Evolutionary conservation across 768 basidiomycete species (phyloP), one percentile per base, ranked within the genome.

Genomic region (Amanita pseudoporphyria): DNA sequence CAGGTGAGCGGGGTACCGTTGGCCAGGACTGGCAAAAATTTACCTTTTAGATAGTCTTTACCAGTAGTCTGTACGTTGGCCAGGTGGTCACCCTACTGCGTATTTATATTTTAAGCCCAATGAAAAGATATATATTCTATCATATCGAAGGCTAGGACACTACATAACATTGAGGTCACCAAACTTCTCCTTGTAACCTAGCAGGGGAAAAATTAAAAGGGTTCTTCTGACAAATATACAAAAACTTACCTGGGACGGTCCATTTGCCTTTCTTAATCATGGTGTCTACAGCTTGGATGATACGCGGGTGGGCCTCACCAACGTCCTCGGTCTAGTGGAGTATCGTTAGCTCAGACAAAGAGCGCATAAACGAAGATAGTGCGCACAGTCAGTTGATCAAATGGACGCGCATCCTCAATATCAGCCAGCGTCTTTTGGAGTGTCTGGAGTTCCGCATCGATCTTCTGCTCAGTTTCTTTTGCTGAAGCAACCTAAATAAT

Each of bases 191-290:
- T 88, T 84, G 81, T 89, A 89, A 32, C 87, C 84, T 87, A 28
- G 58, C 30, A 38, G 13, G 13, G 16, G 9, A 26, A 14, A 24
- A 5, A 10, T 47, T 37, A 47, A 35, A 21, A 42, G 40, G 38
- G 38, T 52, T 47, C 33, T 24, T n/a, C 7, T 14, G 21, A 36
- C 10, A 12, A 42, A 30, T 41, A 31, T 26, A 28, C 1, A 19
- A 4, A 6, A 13, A 28, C 74, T 47, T 63, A 84, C 93, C 94
- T 60, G 95, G 95, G 52, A 97, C 94, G 60, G 86, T 91, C 86
- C 91, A 96, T 74, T 97, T 96, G 68, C 94, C 94, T 73, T 97
- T 93, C 79, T 86, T 83, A 55, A 97, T 67, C 92, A 96, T 95
- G 57, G 76, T 87, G 71, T 97, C 91, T 52, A 96, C 89, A 37